Base-by-base conservation (phyloP, 257 asterid species). In the Ilex asprella region DNA sequence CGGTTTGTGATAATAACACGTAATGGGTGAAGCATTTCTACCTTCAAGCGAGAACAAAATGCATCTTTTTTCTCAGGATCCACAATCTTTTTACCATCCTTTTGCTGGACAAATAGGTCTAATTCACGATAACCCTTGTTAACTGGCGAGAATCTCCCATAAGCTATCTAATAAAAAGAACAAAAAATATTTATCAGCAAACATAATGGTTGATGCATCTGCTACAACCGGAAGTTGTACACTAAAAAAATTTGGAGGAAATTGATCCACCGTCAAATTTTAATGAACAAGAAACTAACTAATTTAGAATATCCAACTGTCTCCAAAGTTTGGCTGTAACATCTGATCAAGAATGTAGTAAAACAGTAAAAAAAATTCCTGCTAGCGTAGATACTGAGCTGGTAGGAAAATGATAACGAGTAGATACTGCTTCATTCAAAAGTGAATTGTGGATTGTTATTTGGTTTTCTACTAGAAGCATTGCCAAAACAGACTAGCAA, bases 11-110 rank as follows among this genome's bases (percentile, higher is more conserved):
- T 76, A 29, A 82, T 75, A 59, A 88, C 98, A 54, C 88, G 94
- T 64, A 88, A 73, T 16, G 95, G 91, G 47, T 91, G 94, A 79
- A 91, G 89, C 83, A 91, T 70, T 76, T 91, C 96, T 62, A 70
- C 70, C 73, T 84, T 84, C 63, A 91, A 71, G 59, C 76, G 71
- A 9, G 82, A 81, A 75, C 91, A 84, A n/a, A 91, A 58, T 11
- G 79, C 75, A 0, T 86, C 87, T 76, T 80, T 86, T 76, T 80
- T 84, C 67, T 84, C 84, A 14, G 96, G 94, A 73, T 86, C 96
- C 74, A 86, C 82, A 65, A 91, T 81, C 72, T 88, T 88, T 52
- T 76, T 82, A 46, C 94, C 96, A 70, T 82, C 88, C 73, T 72
- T 84, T 51, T 81, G 78, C 65, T 73, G 85, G 39, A 88, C 71